A percentile compares a stretch with the other conserved stretches of the same genome.
Conservation (phyloP, 495 filamentous ascomycete genomes). For the Penicillium ochrochloron region DNA sequence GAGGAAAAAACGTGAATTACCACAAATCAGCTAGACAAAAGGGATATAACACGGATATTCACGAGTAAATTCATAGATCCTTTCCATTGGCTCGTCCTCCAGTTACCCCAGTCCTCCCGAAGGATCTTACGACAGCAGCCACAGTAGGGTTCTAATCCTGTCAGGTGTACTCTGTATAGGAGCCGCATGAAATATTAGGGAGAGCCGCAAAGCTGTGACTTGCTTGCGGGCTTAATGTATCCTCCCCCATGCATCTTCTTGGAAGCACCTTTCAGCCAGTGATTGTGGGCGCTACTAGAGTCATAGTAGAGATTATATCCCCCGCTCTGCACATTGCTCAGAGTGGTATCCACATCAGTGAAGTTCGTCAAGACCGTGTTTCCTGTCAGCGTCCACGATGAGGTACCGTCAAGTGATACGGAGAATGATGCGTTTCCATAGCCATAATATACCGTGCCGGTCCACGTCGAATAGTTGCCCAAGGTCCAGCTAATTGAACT, state of each 20-base stretch:
- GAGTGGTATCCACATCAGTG: constrained; percentile 13
- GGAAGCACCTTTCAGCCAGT: constrained; percentile 6
- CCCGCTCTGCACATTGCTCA: constrained; percentile 11
- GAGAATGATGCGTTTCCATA: constrained; percentile 9
- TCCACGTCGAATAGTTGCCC: constrained; percentile 13
- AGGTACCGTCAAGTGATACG: constrained; percentile 18
- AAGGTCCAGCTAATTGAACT: constrained; percentile 13
- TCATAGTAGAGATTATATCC: constrained; percentile 15
- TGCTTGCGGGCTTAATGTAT: constrained; percentile 21
- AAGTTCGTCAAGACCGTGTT: constrained; percentile 15
- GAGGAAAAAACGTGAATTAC: too few species aligned
- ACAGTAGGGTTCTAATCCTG: background rate
- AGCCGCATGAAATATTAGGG: background rate
- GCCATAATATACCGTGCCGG: constrained; percentile 10
- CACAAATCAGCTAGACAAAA: too few species aligned
- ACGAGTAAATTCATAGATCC: too few species aligned
- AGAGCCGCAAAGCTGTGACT: background rate
- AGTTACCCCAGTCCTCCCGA: too few species aligned
- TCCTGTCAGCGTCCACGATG: constrained; percentile 18
- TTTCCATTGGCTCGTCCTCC: too few species aligned
- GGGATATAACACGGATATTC: too few species aligned
- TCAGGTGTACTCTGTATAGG: background rate
- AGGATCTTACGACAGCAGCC: background rate
- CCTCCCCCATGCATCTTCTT: constrained; percentile 21
- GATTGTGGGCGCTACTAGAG: background rate